Base-by-base conservation (phyloP, 345 rosid species). In the Durio zibethinus region DNA sequence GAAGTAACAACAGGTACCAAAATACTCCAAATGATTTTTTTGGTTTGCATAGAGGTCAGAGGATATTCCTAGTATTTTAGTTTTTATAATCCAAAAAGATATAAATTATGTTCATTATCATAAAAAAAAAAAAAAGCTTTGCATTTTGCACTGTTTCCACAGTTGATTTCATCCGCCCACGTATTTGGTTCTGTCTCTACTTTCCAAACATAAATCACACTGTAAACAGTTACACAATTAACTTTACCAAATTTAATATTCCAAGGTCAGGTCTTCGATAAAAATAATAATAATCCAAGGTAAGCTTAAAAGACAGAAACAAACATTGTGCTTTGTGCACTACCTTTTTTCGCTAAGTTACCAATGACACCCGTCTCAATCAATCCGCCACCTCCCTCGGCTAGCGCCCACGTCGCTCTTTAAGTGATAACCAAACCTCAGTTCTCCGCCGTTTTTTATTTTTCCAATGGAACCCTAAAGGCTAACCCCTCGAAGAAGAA, bases 341-440 rank as follows among this genome's bases (percentile, higher is more conserved):
- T 31, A 31, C n/a, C n/a, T n/a, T n/a, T n/a, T n/a, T n/a, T n/a
- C n/a, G n/a, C n/a, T n/a, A n/a, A n/a, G n/a, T n/a, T n/a, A n/a
- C n/a, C n/a, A n/a, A n/a, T n/a, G n/a, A n/a, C n/a, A n/a, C 73
- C 23, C 73, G 7, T 69, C 14, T 45, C 73, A 47, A 69, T 45
- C 73, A 45, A 45, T 14, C 60, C 27, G 23, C 40, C 74, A 27
- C 23, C 33, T 29, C 74, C 59, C 36, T 29, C 59, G 74, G 74
- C 72, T 10, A 40, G n/a, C 27, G 12, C 52, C 50, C 73, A 7
- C 23, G 23, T 27, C 38, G 56, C 33, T 56, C 15, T 4, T 67
- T 21, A 42, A 6, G 7, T 18, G 21, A 43, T 68, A 69, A 47
- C 35, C 74, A 29, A 16, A 48, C 59, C 59, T 70, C 25, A 4